Evolutionary conservation across 73 alveolate genomes (phyloP), one percentile per base, ranked within the genome.

Genomic region (Paraurostyla sp.): DNA sequence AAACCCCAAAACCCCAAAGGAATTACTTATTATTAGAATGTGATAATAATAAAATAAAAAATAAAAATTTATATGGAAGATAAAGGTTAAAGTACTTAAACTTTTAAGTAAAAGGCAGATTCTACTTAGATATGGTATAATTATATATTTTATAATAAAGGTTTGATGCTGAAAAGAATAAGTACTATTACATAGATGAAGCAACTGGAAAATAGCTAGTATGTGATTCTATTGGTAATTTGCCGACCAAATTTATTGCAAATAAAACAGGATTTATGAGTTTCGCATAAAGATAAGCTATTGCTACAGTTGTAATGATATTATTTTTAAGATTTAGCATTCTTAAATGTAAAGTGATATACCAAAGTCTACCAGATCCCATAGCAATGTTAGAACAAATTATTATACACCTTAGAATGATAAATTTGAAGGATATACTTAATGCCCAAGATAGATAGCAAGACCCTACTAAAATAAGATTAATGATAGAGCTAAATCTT

Each of bases 381-480:
- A 73, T 73, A 49, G 71, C 52, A 48, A 7, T 16, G 2, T 32
- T 2, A 73, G 27, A n/a, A n/a, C n/a, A 30, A 48, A 73, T 43
- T 73, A 48, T 25, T 73, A 43, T 48, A 73, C 86, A 2, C 86
- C 86, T 7, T 73, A 73, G 48, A 73, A 11, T 13, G 86, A 73
- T 48, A 73, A 73, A 73, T 46, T 73, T 2, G 86, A 73, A 56
- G 86, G 86, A 18, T 73, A 73, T 43, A 43, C 71, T 3, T 73
- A 36, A 36, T 25, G 32, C 3, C 86, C 86, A 1, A 43, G 86
- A 20, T 32, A 43, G 46, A 0, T 48, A 73, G 86, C 46, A 13
- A 27, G 54, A 20, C 86, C 86, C 56, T 73, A 73, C 33, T 45
- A 73, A 46, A 73, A 73, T 48, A 51, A 73, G 40, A 15, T 73